A percentile compares a stretch with the other conserved stretches of the same genome.
Evolutionary conservation across 441 rosid species (phyloP).

Genomic region (Populus hybrid): DNA sequence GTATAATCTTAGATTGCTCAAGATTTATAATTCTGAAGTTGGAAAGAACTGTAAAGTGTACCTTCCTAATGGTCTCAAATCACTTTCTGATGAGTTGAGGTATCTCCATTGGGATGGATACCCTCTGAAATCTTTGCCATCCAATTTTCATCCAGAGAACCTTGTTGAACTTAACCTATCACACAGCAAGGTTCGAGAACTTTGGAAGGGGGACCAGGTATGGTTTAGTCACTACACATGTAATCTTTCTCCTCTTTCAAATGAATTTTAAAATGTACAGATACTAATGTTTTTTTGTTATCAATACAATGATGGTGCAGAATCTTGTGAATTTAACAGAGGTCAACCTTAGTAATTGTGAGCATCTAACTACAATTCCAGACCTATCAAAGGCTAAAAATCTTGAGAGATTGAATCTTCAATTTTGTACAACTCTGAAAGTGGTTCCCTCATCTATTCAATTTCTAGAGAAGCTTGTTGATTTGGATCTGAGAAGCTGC

Average conservation of each 20-base stretch:
- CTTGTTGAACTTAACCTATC: constrained; percentile 23
- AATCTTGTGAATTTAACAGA: background rate
- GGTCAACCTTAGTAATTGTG: constrained; percentile 26
- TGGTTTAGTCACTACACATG: too few relatives aligned
- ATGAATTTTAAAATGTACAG: background rate
- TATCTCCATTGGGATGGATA: constrained; percentile 28
- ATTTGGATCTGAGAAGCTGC: constrained; percentile 21
- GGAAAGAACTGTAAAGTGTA: background rate
- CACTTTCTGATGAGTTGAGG: constrained; percentile 25
- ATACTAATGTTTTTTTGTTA: background rate
- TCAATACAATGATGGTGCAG: constrained; percentile 7
- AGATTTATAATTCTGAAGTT: background rate
- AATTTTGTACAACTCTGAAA: constrained; percentile 20
- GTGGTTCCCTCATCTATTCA: constrained; percentile 29
- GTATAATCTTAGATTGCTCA: background rate
- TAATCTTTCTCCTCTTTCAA: too few relatives aligned
- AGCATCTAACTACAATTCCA: constrained; percentile 22
- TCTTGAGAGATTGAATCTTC: constrained; percentile 30
- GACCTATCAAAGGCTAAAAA: constrained; percentile 13
- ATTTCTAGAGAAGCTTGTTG: constrained; percentile 25
- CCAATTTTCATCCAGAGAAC: constrained; percentile 9
- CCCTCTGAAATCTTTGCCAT: constrained; percentile 1
- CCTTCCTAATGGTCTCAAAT: constrained; percentile 16
- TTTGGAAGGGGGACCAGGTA: constrained; percentile 29
- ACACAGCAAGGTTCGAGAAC: constrained; percentile 6